These are phyloP conservation scores for Naumovozyma castellii DNA, from an alignment of 805 yeast species.

Conservation along the genomic window DNA sequence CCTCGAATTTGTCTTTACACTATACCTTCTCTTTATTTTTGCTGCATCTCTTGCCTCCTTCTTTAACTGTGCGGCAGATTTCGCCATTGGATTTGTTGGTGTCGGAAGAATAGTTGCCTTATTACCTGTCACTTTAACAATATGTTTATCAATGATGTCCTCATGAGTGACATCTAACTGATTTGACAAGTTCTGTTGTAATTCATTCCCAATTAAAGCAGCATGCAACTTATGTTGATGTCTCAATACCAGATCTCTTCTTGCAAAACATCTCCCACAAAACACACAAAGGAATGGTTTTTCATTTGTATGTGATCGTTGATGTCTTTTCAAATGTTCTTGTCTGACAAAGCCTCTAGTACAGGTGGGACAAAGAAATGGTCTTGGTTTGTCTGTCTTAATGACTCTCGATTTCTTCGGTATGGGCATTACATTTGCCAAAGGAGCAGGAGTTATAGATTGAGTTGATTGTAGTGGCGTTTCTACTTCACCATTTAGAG, in stretches of 20 bases:
- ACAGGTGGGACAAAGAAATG: slow-evolving; percentile 81
- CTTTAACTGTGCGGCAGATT: slow-evolving; percentile 26
- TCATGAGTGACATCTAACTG: slow-evolving; percentile 6
- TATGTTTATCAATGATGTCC: slow-evolving; percentile 24
- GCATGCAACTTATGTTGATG: slow-evolving; percentile 91
- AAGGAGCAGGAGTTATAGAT: background rate
- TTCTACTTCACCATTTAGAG: background rate
- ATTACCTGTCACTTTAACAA: slow-evolving; percentile 32
- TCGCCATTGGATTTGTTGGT: slow-evolving; percentile 21
- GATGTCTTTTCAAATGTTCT: slow-evolving; percentile 90
- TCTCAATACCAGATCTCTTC: slow-evolving; percentile 76
- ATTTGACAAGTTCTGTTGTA: background rate
- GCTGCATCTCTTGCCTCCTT: slow-evolving; percentile 18
- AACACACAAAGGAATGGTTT: slow-evolving; percentile 95
- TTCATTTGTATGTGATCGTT: slow-evolving; percentile 89
- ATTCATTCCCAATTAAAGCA: slow-evolving; percentile 30
- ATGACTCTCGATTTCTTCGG: slow-evolving; percentile 76
- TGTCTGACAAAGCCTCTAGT: slow-evolving; percentile 91
- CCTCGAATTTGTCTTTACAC: background rate
- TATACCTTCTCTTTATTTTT: background rate
- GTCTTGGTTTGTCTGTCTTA: slow-evolving; percentile 88
- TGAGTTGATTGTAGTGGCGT: no score
- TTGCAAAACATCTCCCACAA: slow-evolving; percentile 90
- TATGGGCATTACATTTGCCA: slow-evolving; percentile 44
- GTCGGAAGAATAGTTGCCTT: slow-evolving; percentile 33